Base-by-base conservation (phyloP, 257 asterid species). In the Gynochthodes officinalis region DNA sequence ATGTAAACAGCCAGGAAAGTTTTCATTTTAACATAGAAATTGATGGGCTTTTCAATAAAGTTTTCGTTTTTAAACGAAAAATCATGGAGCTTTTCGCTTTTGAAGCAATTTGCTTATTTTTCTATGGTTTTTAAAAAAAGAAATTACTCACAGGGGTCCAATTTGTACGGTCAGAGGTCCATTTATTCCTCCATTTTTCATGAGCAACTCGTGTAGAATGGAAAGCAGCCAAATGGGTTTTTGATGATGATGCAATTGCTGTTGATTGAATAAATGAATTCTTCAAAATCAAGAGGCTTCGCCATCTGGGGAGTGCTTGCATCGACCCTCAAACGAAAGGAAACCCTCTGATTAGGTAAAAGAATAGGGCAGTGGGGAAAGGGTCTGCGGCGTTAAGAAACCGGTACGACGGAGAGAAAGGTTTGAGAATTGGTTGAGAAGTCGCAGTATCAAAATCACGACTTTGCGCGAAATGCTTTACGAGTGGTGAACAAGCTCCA, bases 271-370 rank as follows among this genome's bases (percentile, higher is more conserved):
- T 42, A 27, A 82, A 57, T 33, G 86, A 14, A 54, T 74, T 77
- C 77, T 76, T 89, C 73, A 86, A 48, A 59, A 74, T 75, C 83
- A 85, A 81, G 62, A 77, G 35, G 46, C 39, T 85, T 78, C 84
- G 79, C 91, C 95, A 91, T 82, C 85, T 82, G 74, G 82, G 89
- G 32, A 87, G 43, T 61, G 72, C 84, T 82, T 87, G 97, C 93
- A 87, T 89, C 57, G 72, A 18, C 25, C 48, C 60, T 27, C 37
- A 40, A 64, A 63, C n/a, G 53, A 23, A 27, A 46, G 33, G 53
- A n/a, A 14, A 46, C n/a, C 7, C 4, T 2, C 19, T 1, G 37
- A 63, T 0, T 7, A 53, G 0, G 30, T 3, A 10, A 7, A 33
- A 35, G 46, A 33, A 33, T 8, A 62, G 28, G 15, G 67, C 14